Evolutionary conservation across 805 yeast species (phyloP).

Genomic region (Wickerhamomyces tratensis): DNA sequence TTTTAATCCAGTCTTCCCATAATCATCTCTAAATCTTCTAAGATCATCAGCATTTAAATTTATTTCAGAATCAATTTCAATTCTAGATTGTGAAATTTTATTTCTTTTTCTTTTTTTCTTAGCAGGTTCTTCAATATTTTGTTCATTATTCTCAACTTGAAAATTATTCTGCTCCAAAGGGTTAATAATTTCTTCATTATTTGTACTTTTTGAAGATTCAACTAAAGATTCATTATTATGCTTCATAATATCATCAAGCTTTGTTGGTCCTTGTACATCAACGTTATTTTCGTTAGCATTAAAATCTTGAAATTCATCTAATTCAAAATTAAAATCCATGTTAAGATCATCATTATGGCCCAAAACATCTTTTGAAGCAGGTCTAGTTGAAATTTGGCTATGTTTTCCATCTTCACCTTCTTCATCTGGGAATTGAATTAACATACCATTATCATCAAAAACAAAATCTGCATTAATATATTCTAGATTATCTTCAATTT

Average conservation of each 20-base stretch:
- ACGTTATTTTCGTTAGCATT: not conserved
- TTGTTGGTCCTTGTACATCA: no score
- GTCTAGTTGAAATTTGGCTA: no score
- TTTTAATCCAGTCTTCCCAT: slow-evolving; percentile 8
- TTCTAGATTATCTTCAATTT: slow-evolving; percentile 4
- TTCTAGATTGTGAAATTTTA: not conserved
- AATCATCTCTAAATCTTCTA: slow-evolving; percentile 15
- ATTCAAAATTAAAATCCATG: slow-evolving; percentile 2
- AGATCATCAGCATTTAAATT: slow-evolving; percentile 14
- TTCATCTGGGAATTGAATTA: slow-evolving; percentile 8
- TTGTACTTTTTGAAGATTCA: no score
- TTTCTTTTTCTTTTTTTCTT: slow-evolving; percentile 3
- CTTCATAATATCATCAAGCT: no score
- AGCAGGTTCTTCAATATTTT: not conserved
- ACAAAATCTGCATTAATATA: slow-evolving; percentile 14
- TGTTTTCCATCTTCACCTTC: not conserved
- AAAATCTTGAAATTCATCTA: slow-evolving; percentile 1
- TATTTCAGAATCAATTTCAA: slow-evolving; percentile 10
- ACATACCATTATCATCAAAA: slow-evolving; percentile 17
- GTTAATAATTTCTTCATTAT: no score
- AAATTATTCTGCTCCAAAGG: no score
- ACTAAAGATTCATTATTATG: no score
- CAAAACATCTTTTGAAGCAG: no score
- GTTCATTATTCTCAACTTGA: no score
- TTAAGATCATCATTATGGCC: slow-evolving; percentile 1